These are phyloP conservation scores for Claviceps humidiphila DNA, from an alignment of 2,329 filamentous ascomycete species.

Conservation along the genomic window DNA sequence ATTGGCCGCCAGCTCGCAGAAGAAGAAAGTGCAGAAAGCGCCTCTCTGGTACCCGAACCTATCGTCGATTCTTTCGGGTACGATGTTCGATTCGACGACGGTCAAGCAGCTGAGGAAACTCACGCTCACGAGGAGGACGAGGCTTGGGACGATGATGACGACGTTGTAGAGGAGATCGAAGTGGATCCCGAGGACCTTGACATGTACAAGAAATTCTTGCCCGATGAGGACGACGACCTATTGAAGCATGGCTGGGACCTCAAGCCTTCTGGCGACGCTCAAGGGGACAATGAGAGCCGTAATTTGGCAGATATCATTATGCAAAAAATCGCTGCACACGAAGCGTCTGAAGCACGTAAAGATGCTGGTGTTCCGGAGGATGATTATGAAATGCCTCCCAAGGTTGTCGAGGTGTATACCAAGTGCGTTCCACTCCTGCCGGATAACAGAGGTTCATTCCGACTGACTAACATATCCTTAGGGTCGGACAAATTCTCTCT, in stretches of 20 bases:
- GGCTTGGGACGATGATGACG: constrained; percentile 70
- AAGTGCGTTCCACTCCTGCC: constrained; percentile 41
- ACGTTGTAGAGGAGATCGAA: constrained; percentile 58
- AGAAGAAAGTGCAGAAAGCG: constrained; percentile 45
- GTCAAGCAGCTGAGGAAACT: constrained; percentile 30
- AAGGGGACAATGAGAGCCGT: constrained; percentile 39
- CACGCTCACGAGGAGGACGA: constrained; percentile 43
- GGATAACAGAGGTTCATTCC: not conserved
- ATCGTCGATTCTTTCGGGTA: constrained; percentile 56
- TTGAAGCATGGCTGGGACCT: constrained; percentile 50
- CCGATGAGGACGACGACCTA: constrained; percentile 56
- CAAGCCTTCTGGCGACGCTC: constrained; percentile 31
- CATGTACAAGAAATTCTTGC: constrained; percentile 83
- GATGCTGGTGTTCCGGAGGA: constrained; percentile 52
- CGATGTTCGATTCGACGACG: constrained; percentile 57
- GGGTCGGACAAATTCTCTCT: constrained; percentile 75
- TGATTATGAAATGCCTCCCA: constrained; percentile 73
- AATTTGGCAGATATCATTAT: constrained; percentile 90
- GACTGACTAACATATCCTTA: constrained; percentile 20
- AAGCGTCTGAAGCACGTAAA: constrained; percentile 46
- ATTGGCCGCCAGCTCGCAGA: constrained; percentile 82
- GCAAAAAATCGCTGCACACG: constrained; percentile 84
- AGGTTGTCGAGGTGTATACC: constrained; percentile 87
- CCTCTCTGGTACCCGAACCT: constrained; percentile 24
- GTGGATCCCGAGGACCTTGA: constrained; percentile 82